phyloP scores from a whole-genome alignment of 306 rosid species.

The Cajanus cajan region DNA sequence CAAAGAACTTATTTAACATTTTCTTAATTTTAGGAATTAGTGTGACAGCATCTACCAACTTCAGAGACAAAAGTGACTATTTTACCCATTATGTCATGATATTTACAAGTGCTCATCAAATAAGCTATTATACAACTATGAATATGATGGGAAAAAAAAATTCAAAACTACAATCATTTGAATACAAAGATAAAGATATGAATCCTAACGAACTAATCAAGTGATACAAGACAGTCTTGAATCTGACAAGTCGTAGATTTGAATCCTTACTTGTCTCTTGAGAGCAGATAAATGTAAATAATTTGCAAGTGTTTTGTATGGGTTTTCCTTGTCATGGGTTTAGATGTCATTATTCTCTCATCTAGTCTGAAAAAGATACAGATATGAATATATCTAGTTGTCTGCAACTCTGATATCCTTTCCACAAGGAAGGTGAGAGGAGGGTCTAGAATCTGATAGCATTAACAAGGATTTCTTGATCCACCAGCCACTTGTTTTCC shows the following conservation, averaged over 20 bases:
- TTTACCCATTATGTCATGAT: not conserved
- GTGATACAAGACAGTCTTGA: not conserved
- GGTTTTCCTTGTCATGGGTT: not conserved
- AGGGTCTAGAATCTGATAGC: not conserved
- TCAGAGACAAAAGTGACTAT: too few relatives aligned
- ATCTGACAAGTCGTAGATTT: not conserved
- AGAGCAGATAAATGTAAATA: not conserved
- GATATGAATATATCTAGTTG: not conserved
- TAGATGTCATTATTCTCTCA: not conserved
- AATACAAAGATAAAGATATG: not conserved
- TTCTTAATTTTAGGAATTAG: too few relatives aligned
- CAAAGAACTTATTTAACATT: too few relatives aligned
- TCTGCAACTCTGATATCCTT: not conserved
- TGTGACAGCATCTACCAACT: too few relatives aligned
- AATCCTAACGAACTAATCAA: not conserved
- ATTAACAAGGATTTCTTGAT: not conserved
- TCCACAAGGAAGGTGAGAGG: not conserved
- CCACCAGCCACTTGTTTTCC: not conserved
- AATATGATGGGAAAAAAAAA: not conserved
- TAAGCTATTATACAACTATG: not conserved
- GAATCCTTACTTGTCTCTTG: not conserved
- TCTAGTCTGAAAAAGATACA: not conserved
- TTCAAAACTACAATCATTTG: conserved; percentile 1
- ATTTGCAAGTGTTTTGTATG: not conserved
- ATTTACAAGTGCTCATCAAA: not conserved